Evolutionary conservation across 202 grass and related monocot genomes (phyloP).

Genomic region (Zoysia matrella): DNA sequence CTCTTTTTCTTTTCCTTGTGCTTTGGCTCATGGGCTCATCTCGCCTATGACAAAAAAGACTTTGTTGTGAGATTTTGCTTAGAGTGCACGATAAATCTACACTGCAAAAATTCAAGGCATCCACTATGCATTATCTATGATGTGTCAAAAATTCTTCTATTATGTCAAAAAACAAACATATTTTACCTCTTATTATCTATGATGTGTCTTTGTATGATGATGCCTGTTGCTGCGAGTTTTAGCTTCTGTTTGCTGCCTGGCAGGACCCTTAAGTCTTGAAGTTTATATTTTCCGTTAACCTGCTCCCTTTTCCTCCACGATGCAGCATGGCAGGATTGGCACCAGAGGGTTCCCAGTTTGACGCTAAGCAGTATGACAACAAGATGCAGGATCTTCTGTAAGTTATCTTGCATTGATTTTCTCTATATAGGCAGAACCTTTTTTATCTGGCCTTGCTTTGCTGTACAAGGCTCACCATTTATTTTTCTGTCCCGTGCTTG

Average conservation of each 20-base stretch:
- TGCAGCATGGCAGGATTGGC: conserved; percentile 74
- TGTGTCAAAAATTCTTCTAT: too few species aligned
- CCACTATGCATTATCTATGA: too few species aligned
- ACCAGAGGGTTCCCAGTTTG: conserved; percentile 82
- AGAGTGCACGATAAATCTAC: too few species aligned
- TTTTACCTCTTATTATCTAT: too few species aligned
- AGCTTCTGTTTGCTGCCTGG: not conserved
- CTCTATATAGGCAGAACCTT: not conserved
- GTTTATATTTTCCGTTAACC: not conserved
- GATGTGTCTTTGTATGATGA: not conserved
- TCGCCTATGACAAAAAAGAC: too few species aligned
- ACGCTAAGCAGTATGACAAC: conserved; percentile 73
- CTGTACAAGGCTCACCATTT: not conserved
- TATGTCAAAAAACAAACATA: too few species aligned
- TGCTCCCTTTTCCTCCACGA: not conserved
- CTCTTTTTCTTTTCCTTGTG: too few species aligned
- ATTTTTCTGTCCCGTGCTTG: not conserved
- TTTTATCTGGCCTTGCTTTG: not conserved
- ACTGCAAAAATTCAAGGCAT: too few species aligned
- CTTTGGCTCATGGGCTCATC: too few species aligned
- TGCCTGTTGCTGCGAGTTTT: not conserved
- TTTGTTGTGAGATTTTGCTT: too few species aligned
- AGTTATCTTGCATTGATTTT: conserved; percentile 24
- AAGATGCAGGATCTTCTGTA: conserved; percentile 79
- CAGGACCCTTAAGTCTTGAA: not conserved